Evolutionary conservation across 2,329 filamentous ascomycete species (phyloP).

Genomic region (Diaporthe amygdali): DNA sequence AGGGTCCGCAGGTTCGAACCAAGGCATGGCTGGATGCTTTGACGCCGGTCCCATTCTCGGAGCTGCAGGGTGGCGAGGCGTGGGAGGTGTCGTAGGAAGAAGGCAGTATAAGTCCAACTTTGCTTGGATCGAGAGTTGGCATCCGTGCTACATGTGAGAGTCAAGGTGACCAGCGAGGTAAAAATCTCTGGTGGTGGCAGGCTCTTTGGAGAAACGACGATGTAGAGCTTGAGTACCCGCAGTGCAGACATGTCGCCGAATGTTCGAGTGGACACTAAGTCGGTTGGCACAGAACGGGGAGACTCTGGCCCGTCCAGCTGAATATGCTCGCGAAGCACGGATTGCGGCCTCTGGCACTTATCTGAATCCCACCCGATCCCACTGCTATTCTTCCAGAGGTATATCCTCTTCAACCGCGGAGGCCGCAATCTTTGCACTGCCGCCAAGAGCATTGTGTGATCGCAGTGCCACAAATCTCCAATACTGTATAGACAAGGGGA

Average conservation of each 20-base stretch:
- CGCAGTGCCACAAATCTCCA: neutral
- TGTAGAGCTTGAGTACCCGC: slow-evolving; percentile 12
- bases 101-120: neutral
- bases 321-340: neutral
- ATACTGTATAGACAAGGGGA: slow-evolving; percentile 23
- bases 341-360: neutral
- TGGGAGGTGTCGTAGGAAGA: neutral
- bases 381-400: neutral
- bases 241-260: slow-evolving; percentile 17
- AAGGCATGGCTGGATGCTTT: slow-evolving; percentile 1
- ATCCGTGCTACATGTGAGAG: neutral
- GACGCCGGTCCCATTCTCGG: neutral
- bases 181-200: slow-evolving; percentile 2
- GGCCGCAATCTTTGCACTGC: neutral
- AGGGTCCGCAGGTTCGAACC: neutral
- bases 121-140: neutral
- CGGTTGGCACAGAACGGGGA: neutral
- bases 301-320: neutral
- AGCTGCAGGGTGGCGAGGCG: neutral
- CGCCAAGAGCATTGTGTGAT: neutral
- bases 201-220: neutral
- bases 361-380: too few species aligned
- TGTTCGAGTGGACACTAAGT: neutral
- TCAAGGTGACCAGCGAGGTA: neutral
- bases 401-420: neutral